These are phyloP conservation scores for Lichtheimia ornata DNA, from an alignment of 371 early-diverging fungal genomes.

Conservation along the genomic window DNA sequence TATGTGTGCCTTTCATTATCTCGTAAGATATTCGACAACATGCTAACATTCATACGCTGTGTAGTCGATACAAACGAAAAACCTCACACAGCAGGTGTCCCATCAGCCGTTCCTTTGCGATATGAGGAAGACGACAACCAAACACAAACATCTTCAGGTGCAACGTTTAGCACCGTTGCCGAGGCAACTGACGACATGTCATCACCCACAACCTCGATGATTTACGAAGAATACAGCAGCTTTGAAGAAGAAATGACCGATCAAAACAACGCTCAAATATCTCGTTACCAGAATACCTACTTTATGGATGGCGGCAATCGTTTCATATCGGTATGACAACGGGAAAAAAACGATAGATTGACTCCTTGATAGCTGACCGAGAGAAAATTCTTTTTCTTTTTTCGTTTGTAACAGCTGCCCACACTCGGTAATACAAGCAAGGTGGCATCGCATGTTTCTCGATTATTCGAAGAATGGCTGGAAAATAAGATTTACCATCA, in stretches of 20 bases:
- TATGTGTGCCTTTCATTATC: conserved; percentile 2
- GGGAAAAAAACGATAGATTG: too few relatives aligned
- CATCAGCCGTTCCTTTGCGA: conserved; percentile 9
- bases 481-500: conserved; percentile 23
- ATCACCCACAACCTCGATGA: neutral
- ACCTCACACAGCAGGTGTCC: conserved; percentile 2
- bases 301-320: conserved; percentile 38
- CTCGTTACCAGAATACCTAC: conserved; percentile 27
- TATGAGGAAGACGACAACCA: conserved; percentile 32
- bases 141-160: conserved; percentile 22
- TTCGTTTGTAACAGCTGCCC: conserved; percentile 20
- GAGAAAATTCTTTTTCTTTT: too few relatives aligned
- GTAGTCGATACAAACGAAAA: conserved; percentile 5
- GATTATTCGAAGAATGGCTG: conserved; percentile 39
- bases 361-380: too few relatives aligned
- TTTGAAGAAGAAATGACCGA: conserved; percentile 13
- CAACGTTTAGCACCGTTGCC: conserved; percentile 12
- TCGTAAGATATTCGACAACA: neutral
- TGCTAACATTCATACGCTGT: neutral
- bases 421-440: conserved; percentile 28
- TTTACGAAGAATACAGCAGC: neutral
- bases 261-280: conserved; percentile 6
- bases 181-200: conserved; percentile 5
- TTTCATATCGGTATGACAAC: conserved; percentile 26
- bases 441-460: conserved; percentile 26